phyloP scores from a whole-genome alignment of 1,139 yeast species.

The Taphrina communis region DNA sequence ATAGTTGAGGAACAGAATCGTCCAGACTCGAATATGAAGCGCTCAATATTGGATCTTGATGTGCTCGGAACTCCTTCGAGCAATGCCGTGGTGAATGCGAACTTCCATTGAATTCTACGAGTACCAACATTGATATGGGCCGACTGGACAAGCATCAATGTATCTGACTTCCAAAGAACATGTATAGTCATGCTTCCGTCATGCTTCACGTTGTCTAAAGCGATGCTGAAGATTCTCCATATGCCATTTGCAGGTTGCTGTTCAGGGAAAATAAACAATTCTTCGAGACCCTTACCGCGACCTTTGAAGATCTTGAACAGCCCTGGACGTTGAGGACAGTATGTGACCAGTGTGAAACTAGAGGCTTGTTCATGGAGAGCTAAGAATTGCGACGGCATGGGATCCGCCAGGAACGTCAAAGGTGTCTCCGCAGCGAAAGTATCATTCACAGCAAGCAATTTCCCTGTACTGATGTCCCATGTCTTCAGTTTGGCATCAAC shows the following conservation, averaged over 20 bases:
- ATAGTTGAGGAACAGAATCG: constrained; percentile 10
- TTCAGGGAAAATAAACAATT: constrained; percentile 14
- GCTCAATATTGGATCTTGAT: constrained; percentile 5
- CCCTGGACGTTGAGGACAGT: constrained; percentile 39
- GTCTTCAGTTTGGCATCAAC: constrained; percentile 41
- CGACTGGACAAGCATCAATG: constrained; percentile 28
- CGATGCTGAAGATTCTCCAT: constrained; percentile 32
- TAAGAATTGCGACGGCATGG: constrained; percentile 12
- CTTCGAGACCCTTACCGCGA: constrained; percentile 21
- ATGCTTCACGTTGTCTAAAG: background rate
- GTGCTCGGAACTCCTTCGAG: constrained; percentile 1
- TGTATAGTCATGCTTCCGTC: constrained; percentile 22
- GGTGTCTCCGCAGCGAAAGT: constrained; percentile 20
- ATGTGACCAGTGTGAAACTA: constrained; percentile 26
- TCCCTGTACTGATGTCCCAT: constrained; percentile 37
- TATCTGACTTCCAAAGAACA: constrained; percentile 35
- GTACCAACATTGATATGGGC: constrained; percentile 5
- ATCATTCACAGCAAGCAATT: constrained; percentile 33
- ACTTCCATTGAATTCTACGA: constrained; percentile 18
- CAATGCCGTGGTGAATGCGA: background rate
- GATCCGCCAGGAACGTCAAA: constrained; percentile 21
- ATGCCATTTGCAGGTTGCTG: constrained; percentile 28
- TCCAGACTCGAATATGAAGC: constrained; percentile 22
- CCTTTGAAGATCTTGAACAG: constrained; percentile 32
- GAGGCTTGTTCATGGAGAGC: constrained; percentile 23